Conservation (phyloP, 1,284 basidiomycete species). For the Pholiota adiposa region DNA sequence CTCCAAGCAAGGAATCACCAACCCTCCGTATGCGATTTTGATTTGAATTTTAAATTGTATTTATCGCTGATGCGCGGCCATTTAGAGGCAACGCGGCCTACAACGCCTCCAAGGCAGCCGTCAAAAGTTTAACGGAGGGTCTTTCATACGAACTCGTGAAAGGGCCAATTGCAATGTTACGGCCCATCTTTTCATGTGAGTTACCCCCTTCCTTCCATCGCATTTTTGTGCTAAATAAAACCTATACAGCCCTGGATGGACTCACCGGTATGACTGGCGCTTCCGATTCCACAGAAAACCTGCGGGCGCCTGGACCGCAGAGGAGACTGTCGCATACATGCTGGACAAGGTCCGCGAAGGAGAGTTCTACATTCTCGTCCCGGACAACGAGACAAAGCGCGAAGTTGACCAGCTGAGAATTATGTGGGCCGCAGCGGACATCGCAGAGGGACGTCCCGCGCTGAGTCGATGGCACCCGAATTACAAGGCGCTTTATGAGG, state of each 20-base stretch:
- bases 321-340: slow-evolving; percentile 92
- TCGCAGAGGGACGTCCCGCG: slow-evolving; percentile 79
- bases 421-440: slow-evolving; percentile 83
- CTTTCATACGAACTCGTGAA: slow-evolving; percentile 80
- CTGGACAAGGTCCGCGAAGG: slow-evolving; percentile 81
- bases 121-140: slow-evolving; percentile 87
- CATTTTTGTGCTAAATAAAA: neutral
- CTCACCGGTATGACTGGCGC: slow-evolving; percentile 73
- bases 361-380: slow-evolving; percentile 89
- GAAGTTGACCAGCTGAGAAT: slow-evolving; percentile 79
- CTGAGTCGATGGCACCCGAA: slow-evolving; percentile 79
- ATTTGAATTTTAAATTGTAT: neutral
- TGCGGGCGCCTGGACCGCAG: slow-evolving; percentile 85
- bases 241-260: slow-evolving; percentile 78
- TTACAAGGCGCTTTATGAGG: slow-evolving; percentile 76
- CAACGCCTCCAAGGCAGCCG: slow-evolving; percentile 79
- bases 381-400: slow-evolving; percentile 85
- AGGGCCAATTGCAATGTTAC: slow-evolving; percentile 70
- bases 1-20: slow-evolving; percentile 92
- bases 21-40: slow-evolving; percentile 73
- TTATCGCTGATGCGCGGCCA: neutral
- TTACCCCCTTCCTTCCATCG: neutral
- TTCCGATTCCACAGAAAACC: slow-evolving; percentile 57
- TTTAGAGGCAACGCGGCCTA: slow-evolving; percentile 41
- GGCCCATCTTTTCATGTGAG: slow-evolving; percentile 87